Evolutionary conservation across 2,329 filamentous ascomycete genomes (phyloP), one percentile per base, ranked within the genome.

Genomic region (Venturia effusa): DNA sequence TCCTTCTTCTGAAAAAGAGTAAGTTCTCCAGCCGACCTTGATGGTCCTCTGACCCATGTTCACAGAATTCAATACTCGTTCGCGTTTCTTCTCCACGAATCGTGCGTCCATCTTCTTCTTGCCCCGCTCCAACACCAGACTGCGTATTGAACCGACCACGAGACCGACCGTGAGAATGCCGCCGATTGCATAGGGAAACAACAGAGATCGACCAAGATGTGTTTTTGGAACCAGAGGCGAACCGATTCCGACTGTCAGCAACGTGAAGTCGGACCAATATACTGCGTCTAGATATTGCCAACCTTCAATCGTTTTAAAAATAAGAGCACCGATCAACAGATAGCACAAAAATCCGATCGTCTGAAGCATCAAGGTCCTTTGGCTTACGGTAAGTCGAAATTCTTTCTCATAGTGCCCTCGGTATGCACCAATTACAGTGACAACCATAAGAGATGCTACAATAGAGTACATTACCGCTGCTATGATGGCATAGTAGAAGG

Each of bases 401-500:
- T 83, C 78, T 64, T 78, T 80, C n/a, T 76, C 75, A 66, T 84
- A 85, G 64, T 84, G 79, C 0, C 78, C 79, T 63, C 72, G 77
- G 64, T 76, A 78, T 4, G 83, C 83, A 6, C 84, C 84, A 64
- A 78, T 79, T 0, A 83, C 80, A 0, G 83, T 86, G 10, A 83
- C 68, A 37, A 79, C 74, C 78, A 85, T 80, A 10, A 85, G 70
- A 1, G 76, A 76, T 0, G 81, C 77, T 45, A 86, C 79, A 62
- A 84, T 75, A 65, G 83, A 81, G 68, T 86, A 86, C 3, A 85
- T 70, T 0, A 70, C 77, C 2, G 83, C 81, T 4, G 84, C 84
- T 64, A 84, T 82, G 62, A 84, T 80, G 1, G 77, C 83, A 67
- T 85, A 86, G 69, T 85, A 86, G 70, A 80, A 85, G 7, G 81